A percentile compares a stretch with the other conserved stretches of the same genome.
Conservation (phyloP, 768 basidiomycete species). For the Lactarius sanguifluus region DNA sequence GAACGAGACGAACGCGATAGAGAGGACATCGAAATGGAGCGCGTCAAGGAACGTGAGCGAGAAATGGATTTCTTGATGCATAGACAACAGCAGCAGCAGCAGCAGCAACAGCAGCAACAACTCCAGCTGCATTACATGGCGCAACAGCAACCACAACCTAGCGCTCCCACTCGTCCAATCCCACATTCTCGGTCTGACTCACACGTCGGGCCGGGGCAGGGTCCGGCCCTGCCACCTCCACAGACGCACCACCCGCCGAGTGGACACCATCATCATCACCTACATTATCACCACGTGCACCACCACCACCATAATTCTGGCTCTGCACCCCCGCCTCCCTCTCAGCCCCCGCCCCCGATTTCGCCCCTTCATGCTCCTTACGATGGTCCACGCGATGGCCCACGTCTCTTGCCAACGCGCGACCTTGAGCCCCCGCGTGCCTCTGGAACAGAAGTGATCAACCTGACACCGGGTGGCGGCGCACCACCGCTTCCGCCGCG, state of each 20-base stretch:
- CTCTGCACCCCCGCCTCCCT: constrained; percentile 24
- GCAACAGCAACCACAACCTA: constrained; percentile 28
- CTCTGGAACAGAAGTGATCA: constrained; percentile 25
- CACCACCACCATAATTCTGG: constrained; percentile 36
- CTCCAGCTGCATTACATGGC: constrained; percentile 25
- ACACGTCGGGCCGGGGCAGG: constrained; percentile 28
- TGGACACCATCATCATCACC: constrained; percentile 35
- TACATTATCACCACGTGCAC: constrained; percentile 38
- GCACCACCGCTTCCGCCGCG: constrained; percentile 13
- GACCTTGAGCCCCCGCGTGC: constrained; percentile 23
- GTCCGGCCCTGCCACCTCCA: constrained; percentile 15
- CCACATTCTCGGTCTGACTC: constrained; percentile 23
- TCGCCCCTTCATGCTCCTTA: constrained; percentile 27
- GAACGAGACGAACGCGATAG: constrained; percentile 27
- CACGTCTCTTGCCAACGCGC: constrained; percentile 20
- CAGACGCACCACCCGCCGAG: constrained; percentile 27
- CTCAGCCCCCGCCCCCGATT: constrained; percentile 27
- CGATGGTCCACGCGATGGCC: constrained; percentile 22
- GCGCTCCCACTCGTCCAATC: constrained; percentile 14
- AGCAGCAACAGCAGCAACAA: constrained; percentile 28
- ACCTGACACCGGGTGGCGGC: constrained; percentile 11
- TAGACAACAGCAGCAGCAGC: constrained; percentile 26
- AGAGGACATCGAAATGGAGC: constrained; percentile 28
- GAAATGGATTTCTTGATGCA: constrained; percentile 31
- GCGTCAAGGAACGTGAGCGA: constrained; percentile 34